Conservation (phyloP, 2,329 filamentous ascomycete genomes). For the Chaetomiaceae sp. region DNA sequence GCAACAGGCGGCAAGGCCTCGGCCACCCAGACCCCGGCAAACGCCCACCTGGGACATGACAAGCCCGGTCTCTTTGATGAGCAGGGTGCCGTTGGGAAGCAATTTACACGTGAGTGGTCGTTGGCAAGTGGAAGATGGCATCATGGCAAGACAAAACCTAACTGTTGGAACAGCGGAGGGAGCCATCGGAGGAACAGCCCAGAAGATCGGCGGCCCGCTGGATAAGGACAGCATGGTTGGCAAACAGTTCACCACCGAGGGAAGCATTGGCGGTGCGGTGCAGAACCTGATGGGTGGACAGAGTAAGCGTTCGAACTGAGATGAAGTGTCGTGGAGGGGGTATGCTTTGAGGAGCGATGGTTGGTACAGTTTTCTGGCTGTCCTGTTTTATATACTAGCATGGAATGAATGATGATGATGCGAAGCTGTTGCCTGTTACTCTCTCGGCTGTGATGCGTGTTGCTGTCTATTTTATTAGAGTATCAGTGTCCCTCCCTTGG, state of each 20-base stretch:
- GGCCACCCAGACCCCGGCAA: constrained; percentile 25
- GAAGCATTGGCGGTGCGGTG: constrained; percentile 49
- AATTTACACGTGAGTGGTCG: constrained; percentile 45
- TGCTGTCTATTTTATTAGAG: too few species aligned
- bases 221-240: constrained; percentile 50
- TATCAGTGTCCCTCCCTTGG: too few species aligned
- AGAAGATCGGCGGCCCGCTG: constrained; percentile 48
- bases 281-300: constrained; percentile 43
- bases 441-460: too few species aligned
- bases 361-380: too few species aligned
- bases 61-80: constrained; percentile 44
- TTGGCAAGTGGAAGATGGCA: too few species aligned
- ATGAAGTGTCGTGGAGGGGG: too few species aligned
- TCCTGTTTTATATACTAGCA: too few species aligned
- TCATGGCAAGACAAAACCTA: too few species aligned
- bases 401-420: background rate
- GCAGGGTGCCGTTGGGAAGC: constrained; percentile 49
- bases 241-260: constrained; percentile 51
- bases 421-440: too few species aligned
- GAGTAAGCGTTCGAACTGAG: constrained; percentile 23
- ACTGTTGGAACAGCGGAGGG: constrained; percentile 36
- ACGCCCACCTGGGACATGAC: constrained; percentile 25
- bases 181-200: constrained; percentile 45
- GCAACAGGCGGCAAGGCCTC: constrained; percentile 22
- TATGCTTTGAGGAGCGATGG: too few species aligned